A percentile compares a stretch with the other conserved stretches of the same genome.
Evolutionary conservation across 495 filamentous ascomycete genomes (phyloP).

Genomic region (Hyaloscypha bicolor): DNA sequence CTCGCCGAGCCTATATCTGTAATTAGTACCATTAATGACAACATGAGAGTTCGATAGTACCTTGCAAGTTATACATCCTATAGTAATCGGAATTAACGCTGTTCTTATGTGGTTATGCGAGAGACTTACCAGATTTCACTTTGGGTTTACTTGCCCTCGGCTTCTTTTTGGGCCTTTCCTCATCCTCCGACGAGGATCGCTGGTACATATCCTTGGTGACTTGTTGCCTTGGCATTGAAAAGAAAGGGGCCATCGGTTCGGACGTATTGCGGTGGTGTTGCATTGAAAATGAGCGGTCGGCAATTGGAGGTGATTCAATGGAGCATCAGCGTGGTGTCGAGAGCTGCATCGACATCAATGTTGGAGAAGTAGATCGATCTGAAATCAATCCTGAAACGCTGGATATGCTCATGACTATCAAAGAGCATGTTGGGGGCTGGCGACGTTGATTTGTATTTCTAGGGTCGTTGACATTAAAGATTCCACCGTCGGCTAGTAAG

Average conservation of each 20-base stretch:
- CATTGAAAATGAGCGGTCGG: not conserved
- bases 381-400: not conserved
- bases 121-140: slow-evolving; percentile 14
- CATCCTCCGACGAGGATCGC: slow-evolving; percentile 11
- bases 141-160: slow-evolving; percentile 29
- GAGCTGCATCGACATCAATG: not conserved
- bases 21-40: not conserved
- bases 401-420: not conserved
- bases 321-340: not conserved
- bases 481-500: not conserved
- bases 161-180: slow-evolving; percentile 15
- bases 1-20: slow-evolving; percentile 35
- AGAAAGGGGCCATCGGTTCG: not conserved
- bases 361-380: not conserved
- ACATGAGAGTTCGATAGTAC: slow-evolving; percentile 6
- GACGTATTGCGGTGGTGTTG: not conserved
- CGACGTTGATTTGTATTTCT: slow-evolving; percentile 15
- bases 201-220: slow-evolving; percentile 14
- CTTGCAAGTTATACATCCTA: slow-evolving; percentile 33
- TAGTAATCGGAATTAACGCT: not conserved
- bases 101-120: not conserved
- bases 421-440: not conserved
- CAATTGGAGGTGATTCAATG: not conserved
- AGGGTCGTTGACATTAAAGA: slow-evolving; percentile 7
- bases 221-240: not conserved